phyloP scores from a whole-genome alignment of 306 rosid genomes.

The Rosa rugosa region DNA sequence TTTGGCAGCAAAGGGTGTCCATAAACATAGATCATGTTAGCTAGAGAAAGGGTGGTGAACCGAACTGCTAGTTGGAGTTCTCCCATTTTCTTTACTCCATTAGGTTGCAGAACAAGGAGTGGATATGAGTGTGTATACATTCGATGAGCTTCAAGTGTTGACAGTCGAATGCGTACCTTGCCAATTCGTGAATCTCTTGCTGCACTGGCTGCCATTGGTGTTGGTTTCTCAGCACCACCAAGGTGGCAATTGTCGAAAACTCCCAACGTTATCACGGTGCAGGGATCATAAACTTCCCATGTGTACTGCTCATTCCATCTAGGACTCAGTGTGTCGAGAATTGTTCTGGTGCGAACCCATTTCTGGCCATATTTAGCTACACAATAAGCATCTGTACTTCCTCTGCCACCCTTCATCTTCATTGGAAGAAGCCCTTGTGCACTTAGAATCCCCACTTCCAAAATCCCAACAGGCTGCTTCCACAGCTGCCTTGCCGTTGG shows the following conservation, averaged over 20 bases:
- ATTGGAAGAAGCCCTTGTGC: slow-evolving; percentile 90
- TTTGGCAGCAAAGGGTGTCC: slow-evolving; percentile 94
- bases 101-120: slow-evolving; percentile 72
- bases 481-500: slow-evolving; percentile 94
- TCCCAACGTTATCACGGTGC: slow-evolving; percentile 82
- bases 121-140: slow-evolving; percentile 74
- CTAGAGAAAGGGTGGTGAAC: slow-evolving; percentile 78
- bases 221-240: slow-evolving; percentile 53
- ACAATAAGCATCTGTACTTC: slow-evolving; percentile 80
- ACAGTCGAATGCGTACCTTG: slow-evolving; percentile 85
- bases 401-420: slow-evolving; percentile 82
- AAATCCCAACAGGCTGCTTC: slow-evolving; percentile 81
- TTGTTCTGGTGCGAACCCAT: slow-evolving; percentile 93
- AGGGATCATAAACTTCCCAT: slow-evolving; percentile 94
- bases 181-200: slow-evolving; percentile 74
- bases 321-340: slow-evolving; percentile 68
- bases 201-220: slow-evolving; percentile 28
- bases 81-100: slow-evolving; percentile 94
- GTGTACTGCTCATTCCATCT: slow-evolving; percentile 98
- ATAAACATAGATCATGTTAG: slow-evolving; percentile 64
- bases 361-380: slow-evolving; percentile 91
- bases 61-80: slow-evolving; percentile 89
- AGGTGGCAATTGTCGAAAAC: slow-evolving; percentile 86
- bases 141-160: slow-evolving; percentile 79
- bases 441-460: slow-evolving; percentile 85